Evolutionary conservation across 306 rosid genomes (phyloP).

Genomic region (Abrus pulchellus): DNA sequence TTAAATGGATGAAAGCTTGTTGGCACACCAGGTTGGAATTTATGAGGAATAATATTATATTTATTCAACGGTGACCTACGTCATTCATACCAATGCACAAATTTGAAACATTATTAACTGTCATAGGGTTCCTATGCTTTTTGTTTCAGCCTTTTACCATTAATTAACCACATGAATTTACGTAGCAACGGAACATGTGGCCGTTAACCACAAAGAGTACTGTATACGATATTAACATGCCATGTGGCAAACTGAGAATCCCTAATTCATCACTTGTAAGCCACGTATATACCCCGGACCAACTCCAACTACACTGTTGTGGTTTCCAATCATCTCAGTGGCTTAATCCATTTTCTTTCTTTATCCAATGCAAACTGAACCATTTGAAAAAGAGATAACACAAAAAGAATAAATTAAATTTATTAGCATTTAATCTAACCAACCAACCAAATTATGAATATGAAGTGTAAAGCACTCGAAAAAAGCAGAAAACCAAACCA

Average conservation of each 20-base stretch:
- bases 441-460: neutral
- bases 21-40: neutral
- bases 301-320: conserved; percentile 35
- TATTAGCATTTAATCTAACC: no score
- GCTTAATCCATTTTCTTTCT: conserved; percentile 35
- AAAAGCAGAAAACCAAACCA: neutral
- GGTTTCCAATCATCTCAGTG: conserved; percentile 36
- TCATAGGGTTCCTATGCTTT: no score
- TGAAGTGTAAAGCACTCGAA: conserved; percentile 17
- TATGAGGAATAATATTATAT: neutral
- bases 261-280: conserved; percentile 36
- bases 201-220: conserved; percentile 27
- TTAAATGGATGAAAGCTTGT: neutral
- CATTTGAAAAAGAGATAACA: neutral
- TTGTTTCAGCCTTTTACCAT: no score
- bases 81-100: neutral
- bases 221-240: conserved; percentile 11
- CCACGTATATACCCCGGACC: conserved; percentile 48
- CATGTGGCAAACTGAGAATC: conserved; percentile 37
- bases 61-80: neutral
- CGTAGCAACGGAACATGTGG: conserved; percentile 29
- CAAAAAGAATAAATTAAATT: no score
- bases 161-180: neutral
- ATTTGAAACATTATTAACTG: no score
- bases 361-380: conserved; percentile 13